A percentile compares a stretch with the other conserved stretches of the same genome.
These are phyloP conservation scores for Boletellus sp. DNA, from an alignment of 1,284 basidiomycete genomes.

Conservation along the genomic window DNA sequence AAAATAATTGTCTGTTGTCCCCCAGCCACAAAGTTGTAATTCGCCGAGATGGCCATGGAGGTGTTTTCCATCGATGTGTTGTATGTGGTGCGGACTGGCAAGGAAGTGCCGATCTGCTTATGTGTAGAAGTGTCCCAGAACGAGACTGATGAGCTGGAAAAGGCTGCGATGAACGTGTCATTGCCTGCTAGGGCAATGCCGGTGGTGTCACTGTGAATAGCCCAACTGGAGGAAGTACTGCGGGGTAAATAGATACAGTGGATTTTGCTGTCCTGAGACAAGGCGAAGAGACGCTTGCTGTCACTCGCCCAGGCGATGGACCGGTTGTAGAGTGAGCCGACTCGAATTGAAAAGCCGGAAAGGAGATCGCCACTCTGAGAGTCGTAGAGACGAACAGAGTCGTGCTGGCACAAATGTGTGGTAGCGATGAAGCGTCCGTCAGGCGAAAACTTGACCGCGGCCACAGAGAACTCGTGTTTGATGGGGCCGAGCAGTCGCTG, in stretches of 20 bases:
- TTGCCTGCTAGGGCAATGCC: not conserved
- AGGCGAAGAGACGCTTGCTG: not conserved
- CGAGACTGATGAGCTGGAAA: not conserved
- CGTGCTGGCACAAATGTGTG: not conserved
- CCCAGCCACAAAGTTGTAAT: not conserved
- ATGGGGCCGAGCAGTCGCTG: not conserved
- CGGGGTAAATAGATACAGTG: not conserved
- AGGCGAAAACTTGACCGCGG: not conserved
- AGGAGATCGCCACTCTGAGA: not conserved
- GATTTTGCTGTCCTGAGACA: not conserved
- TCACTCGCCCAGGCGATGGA: not conserved
- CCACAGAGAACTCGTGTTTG: not conserved
- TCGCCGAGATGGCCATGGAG: not conserved
- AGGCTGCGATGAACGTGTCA: not conserved
- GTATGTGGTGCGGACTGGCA: not conserved
- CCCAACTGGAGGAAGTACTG: not conserved
- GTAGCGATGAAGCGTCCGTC: not conserved
- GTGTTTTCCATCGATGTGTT: too few species aligned
- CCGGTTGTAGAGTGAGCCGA: not conserved
- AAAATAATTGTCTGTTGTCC: not conserved
- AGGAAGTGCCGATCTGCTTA: not conserved
- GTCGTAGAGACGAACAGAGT: not conserved
- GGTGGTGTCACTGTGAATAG: not conserved
- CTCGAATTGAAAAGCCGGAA: not conserved
- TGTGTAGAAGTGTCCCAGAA: not conserved